Conservation (phyloP, 2,329 filamentous ascomycete species). For the Colletotrichum scovillei region DNA sequence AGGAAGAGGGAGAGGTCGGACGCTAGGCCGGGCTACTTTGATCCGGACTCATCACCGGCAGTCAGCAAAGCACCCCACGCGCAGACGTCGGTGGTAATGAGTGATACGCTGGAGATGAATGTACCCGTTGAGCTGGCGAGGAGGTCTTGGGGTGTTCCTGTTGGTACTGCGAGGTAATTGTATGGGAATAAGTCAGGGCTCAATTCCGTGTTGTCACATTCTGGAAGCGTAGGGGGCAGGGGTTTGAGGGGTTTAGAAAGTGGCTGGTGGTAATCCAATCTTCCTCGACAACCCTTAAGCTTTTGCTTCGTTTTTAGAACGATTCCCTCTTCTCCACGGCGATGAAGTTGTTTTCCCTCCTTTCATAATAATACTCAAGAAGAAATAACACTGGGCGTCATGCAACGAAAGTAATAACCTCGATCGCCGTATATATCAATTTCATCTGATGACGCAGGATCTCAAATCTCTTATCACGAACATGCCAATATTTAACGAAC, state of each 20-base stretch:
- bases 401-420: neutral
- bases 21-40: conserved; percentile 30
- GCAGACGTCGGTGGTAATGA: neutral
- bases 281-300: too few relatives aligned
- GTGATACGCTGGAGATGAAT: conserved; percentile 32
- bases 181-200: neutral
- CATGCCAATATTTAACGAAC: neutral
- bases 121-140: conserved; percentile 18
- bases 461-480: neutral
- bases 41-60: neutral
- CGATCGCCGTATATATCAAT: too few relatives aligned
- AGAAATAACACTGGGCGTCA: too few relatives aligned
- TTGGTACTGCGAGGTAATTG: conserved; percentile 1
- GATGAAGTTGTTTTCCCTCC: too few relatives aligned
- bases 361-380: too few relatives aligned
- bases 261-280: too few relatives aligned
- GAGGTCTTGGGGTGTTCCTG: neutral
- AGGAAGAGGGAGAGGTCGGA: conserved; percentile 13
- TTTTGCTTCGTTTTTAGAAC: too few relatives aligned
- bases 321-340: too few relatives aligned
- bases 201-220: too few relatives aligned
- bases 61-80: neutral
- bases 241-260: too few relatives aligned
- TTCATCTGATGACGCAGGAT: neutral
- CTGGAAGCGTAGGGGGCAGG: too few relatives aligned